Percentiles rank a stretch among this genome's conserved stretches.
phyloP scores from a whole-genome alignment of 169 alveolate species.

The Plasmodium coatneyi region DNA sequence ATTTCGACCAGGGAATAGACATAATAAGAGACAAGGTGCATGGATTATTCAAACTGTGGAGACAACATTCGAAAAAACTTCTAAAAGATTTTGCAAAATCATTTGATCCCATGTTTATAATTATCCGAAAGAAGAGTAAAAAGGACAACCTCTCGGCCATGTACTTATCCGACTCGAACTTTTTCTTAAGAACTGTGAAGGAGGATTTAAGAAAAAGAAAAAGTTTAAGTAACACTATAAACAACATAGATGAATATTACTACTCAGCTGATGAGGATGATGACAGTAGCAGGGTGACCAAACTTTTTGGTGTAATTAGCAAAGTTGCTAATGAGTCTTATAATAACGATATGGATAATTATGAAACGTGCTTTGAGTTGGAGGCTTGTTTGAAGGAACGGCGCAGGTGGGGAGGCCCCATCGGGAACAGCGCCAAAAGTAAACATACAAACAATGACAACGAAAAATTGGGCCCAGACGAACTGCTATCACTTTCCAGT shows the following conservation, averaged over 20 bases:
- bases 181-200: conserved; percentile 15
- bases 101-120: conserved; percentile 65
- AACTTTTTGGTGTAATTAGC: conserved; percentile 1
- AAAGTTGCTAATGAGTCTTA: conserved; percentile 23
- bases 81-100: conserved; percentile 76
- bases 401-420: background rate
- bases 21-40: conserved; percentile 76
- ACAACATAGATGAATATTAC: conserved; percentile 68
- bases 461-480: conserved; percentile 1
- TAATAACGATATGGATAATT: conserved; percentile 29
- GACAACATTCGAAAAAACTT: conserved; percentile 72
- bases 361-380: conserved; percentile 74
- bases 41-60: conserved; percentile 78
- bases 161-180: conserved; percentile 55
- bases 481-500: background rate
- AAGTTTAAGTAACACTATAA: conserved; percentile 29
- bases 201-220: conserved; percentile 33
- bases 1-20: conserved; percentile 82
- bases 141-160: conserved; percentile 28
- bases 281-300: background rate
- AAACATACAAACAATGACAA: background rate
- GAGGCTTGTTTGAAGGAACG: conserved; percentile 36
- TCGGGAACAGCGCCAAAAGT: background rate
- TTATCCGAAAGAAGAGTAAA: conserved; percentile 47
- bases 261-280: conserved; percentile 71